Conservation (phyloP, 768 basidiomycete genomes). For the Grammothele lineata region DNA sequence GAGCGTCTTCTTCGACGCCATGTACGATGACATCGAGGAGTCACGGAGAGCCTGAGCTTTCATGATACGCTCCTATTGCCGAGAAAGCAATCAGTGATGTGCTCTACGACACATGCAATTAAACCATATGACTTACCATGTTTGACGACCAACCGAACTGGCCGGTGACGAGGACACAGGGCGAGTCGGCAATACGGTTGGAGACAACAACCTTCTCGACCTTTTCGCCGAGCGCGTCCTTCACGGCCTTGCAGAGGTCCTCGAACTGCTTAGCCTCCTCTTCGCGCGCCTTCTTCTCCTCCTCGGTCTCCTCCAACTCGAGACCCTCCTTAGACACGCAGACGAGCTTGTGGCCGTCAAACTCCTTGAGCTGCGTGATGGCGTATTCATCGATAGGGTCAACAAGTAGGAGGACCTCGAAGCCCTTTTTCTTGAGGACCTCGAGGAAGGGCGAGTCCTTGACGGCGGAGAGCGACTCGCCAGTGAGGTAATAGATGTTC, state of each 20-base stretch:
- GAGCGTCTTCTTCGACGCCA: slow-evolving; percentile 97
- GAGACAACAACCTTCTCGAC: slow-evolving; percentile 99
- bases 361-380: slow-evolving; percentile 98
- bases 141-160: slow-evolving; percentile 99
- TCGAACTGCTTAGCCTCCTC: slow-evolving; percentile 77
- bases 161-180: slow-evolving; percentile 95
- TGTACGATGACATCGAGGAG: slow-evolving; percentile 97
- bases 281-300: slow-evolving; percentile 92
- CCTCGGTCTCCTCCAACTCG: slow-evolving; percentile 98
- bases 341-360: slow-evolving; percentile 94
- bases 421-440: slow-evolving; percentile 99
- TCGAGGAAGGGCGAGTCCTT: slow-evolving; percentile 98
- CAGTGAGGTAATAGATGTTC: slow-evolving; percentile 98
- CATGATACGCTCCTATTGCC: slow-evolving; percentile 87
- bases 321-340: slow-evolving; percentile 99
- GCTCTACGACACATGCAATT: neutral
- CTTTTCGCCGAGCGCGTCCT: slow-evolving; percentile 98
- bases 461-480: slow-evolving; percentile 89
- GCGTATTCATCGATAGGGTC: slow-evolving; percentile 99
- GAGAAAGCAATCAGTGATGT: neutral
- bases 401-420: slow-evolving; percentile 94
- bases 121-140: slow-evolving; percentile 61
- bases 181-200: slow-evolving; percentile 96
- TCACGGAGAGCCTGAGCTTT: slow-evolving; percentile 97
- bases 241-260: slow-evolving; percentile 91